Conservation (phyloP, 345 rosid genomes). For the Rhizophora apiculata region DNA sequence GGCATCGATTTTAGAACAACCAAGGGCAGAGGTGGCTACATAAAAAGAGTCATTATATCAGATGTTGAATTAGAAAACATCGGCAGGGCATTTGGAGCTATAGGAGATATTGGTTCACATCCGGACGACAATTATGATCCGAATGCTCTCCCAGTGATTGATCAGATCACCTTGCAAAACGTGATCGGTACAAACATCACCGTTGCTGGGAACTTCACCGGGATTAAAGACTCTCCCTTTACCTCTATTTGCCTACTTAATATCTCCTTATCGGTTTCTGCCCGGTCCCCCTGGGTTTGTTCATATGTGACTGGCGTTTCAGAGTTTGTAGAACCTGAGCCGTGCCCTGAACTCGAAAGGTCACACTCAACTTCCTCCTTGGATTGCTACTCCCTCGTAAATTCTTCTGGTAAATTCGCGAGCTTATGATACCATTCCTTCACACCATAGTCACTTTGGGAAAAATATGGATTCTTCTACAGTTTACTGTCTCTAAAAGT, state of each 20-base stretch:
- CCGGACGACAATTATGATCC: constrained; percentile 74
- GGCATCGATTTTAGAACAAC: constrained; percentile 74
- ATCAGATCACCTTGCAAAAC: constrained; percentile 43
- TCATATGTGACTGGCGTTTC: constrained; percentile 73
- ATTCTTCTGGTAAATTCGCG: constrained; percentile 37
- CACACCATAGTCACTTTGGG: constrained; percentile 1
- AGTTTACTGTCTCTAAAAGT: constrained; percentile 17
- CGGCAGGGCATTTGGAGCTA: constrained; percentile 46
- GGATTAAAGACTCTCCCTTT: constrained; percentile 67
- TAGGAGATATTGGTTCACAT: constrained; percentile 61
- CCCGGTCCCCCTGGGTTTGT: constrained; percentile 55
- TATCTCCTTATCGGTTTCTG: constrained; percentile 42
- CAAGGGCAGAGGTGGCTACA: constrained; percentile 83
- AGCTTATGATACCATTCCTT: constrained; percentile 38
- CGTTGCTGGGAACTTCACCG: constrained; percentile 68
- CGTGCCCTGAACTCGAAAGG: constrained; percentile 54
- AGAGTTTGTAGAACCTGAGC: constrained; percentile 60
- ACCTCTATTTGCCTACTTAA: constrained; percentile 59
- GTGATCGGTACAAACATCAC: constrained; percentile 55
- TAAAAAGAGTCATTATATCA: constrained; percentile 54
- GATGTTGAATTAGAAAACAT: constrained; percentile 40
- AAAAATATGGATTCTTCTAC: constrained; percentile 22
- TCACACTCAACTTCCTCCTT: constrained; percentile 30
- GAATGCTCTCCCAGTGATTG: constrained; percentile 58
- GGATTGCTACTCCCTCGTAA: constrained; percentile 24